Conservation (phyloP, 1,284 basidiomycete genomes). For the Quambalaria eucalypti region DNA sequence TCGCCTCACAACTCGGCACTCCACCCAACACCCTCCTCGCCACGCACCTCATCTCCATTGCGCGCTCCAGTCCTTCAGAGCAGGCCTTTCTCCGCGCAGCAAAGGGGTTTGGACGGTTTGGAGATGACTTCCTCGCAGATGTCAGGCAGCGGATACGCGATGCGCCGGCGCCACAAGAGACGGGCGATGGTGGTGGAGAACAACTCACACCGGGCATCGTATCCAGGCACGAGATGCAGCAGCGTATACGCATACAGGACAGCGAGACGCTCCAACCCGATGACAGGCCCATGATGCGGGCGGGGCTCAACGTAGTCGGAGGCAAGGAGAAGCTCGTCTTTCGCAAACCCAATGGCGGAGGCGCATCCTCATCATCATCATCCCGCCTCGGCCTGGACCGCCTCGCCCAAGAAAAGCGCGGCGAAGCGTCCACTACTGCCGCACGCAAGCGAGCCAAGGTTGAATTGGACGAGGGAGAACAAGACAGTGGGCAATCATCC, state of each 20-base stretch:
- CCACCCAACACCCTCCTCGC: conserved; percentile 34
- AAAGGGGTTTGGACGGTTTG: conserved; percentile 74
- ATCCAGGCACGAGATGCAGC: conserved; percentile 5
- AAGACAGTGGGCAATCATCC: background rate
- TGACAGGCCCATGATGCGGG: background rate
- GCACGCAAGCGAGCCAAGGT: conserved; percentile 12
- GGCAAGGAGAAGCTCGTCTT: conserved; percentile 40
- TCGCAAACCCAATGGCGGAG: background rate
- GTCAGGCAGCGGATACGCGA: conserved; percentile 44
- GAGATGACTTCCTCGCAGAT: conserved; percentile 57
- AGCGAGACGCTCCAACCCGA: background rate
- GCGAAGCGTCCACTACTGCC: conserved; percentile 34
- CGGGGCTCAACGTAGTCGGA: background rate
- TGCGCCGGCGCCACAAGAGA: no score
- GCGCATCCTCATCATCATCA: conserved; percentile 61
- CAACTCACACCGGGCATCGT: conserved; percentile 4
- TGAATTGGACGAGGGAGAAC: conserved; percentile 7
- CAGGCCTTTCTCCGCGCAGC: conserved; percentile 55
- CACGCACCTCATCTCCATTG: conserved; percentile 30
- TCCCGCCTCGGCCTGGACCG: conserved; percentile 65
- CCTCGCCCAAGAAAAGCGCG: conserved; percentile 75
- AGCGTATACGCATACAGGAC: background rate
- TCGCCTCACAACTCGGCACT: conserved; percentile 5
- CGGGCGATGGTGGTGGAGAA: background rate
- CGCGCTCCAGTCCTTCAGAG: conserved; percentile 21